Conservation (phyloP, 768 basidiomycete species). For the Suillus weaverae region DNA sequence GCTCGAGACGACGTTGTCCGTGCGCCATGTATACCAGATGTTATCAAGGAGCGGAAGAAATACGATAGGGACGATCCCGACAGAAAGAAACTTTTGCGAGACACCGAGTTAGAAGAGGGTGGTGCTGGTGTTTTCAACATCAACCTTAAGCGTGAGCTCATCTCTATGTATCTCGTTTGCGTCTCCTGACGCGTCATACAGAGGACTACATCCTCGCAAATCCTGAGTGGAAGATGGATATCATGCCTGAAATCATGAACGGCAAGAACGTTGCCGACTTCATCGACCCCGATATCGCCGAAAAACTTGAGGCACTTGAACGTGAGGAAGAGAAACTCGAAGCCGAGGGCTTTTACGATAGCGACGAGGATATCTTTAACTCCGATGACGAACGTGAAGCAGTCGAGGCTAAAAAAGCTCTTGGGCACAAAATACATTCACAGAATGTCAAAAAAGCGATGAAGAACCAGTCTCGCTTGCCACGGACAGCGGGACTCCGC, state of each 20-base stretch:
- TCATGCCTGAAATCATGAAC: constrained; percentile 98
- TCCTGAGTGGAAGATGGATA: constrained; percentile 93
- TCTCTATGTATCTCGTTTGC: background rate
- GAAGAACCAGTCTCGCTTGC: constrained; percentile 81
- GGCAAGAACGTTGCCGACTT: constrained; percentile 99
- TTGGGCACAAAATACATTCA: constrained; percentile 67
- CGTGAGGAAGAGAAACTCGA: constrained; percentile 94
- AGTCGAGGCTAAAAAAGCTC: constrained; percentile 54
- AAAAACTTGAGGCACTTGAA: constrained; percentile 96
- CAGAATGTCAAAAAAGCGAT: constrained; percentile 82
- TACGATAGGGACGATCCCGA: constrained; percentile 88
- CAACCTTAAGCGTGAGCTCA: constrained; percentile 75
- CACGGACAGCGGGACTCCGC: constrained; percentile 68
- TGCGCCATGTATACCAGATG: constrained; percentile 87
- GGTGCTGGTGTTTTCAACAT: constrained; percentile 91
- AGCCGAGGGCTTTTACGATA: constrained; percentile 93
- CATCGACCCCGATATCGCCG: constrained; percentile 94
- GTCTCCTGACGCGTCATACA: constrained; percentile 35
- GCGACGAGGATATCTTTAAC: constrained; percentile 76
- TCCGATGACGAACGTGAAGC: constrained; percentile 83
- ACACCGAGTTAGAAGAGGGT: constrained; percentile 83
- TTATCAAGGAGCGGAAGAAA: constrained; percentile 70
- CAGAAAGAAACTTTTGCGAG: constrained; percentile 70
- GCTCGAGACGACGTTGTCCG: constrained; percentile 88
- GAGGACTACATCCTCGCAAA: constrained; percentile 89